These are phyloP conservation scores for Hirschioporus abietinus DNA, from an alignment of 768 basidiomycete species.

Conservation along the genomic window DNA sequence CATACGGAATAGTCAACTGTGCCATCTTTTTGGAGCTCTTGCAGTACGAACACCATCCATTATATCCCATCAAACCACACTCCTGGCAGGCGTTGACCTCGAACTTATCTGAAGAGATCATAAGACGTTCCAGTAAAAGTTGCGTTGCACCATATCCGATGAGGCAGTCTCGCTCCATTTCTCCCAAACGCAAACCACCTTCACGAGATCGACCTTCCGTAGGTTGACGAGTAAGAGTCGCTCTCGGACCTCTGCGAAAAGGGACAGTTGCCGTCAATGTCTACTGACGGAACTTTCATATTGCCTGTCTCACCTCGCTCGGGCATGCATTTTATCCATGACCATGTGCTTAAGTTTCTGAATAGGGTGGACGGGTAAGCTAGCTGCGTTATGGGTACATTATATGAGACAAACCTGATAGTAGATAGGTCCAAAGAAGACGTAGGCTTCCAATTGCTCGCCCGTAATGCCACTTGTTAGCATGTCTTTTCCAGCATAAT, in stretches of 20 bases:
- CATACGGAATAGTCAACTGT: conserved; percentile 92
- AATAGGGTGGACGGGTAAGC: neutral
- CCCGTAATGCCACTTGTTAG: conserved; percentile 97
- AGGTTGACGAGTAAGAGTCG: conserved; percentile 93
- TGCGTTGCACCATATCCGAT: conserved; percentile 99
- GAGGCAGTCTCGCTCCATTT: conserved; percentile 99
- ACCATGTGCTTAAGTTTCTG: conserved; percentile 81
- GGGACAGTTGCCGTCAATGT: conserved; percentile 12
- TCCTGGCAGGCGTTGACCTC: conserved; percentile 93
- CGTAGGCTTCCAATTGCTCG: conserved; percentile 92
- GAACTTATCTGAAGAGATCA: conserved; percentile 99
- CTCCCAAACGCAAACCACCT: conserved; percentile 93
- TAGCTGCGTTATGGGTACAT: conserved; percentile 32
- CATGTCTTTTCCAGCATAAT: conserved; percentile 99
- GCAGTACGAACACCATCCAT: conserved; percentile 97
- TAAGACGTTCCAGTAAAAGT: conserved; percentile 89
- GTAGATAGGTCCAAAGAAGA: conserved; percentile 98
- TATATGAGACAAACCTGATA: conserved; percentile 82
- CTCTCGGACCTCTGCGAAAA: conserved; percentile 82
- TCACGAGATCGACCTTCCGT: conserved; percentile 98
- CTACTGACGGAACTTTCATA: conserved; percentile 6
- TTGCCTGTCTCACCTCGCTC: conserved; percentile 63
- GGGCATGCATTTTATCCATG: conserved; percentile 99
- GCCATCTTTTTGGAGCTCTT: conserved; percentile 97
- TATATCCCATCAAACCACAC: conserved; percentile 92